Percentiles rank a stretch among this genome's conserved stretches.
Evolutionary conservation across 1,284 basidiomycete species (phyloP).

Genomic region (Leccinum subrobustum): DNA sequence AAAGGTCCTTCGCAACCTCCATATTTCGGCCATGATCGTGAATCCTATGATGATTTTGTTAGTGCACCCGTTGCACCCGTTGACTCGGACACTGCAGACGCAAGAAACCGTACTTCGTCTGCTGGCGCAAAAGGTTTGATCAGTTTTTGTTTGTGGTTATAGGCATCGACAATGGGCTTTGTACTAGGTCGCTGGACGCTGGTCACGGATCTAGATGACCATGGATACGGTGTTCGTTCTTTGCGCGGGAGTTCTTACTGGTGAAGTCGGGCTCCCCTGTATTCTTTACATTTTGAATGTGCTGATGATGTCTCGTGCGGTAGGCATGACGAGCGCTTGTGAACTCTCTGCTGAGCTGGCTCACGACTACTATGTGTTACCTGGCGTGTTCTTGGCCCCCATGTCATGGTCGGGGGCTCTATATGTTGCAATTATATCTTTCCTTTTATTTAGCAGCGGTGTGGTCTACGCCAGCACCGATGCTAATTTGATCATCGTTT

Average conservation of each 20-base stretch:
- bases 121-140: conserved; percentile 50
- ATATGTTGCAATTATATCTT: conserved; percentile 52
- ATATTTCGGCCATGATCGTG: conserved; percentile 53
- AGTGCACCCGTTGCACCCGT: conserved; percentile 56
- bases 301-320: conserved; percentile 3
- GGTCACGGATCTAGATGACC: conserved; percentile 60
- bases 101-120: conserved; percentile 60
- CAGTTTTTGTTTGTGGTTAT: background rate
- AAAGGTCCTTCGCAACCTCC: conserved; percentile 61
- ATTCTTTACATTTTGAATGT: background rate
- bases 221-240: conserved; percentile 66
- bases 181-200: conserved; percentile 49
- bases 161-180: background rate
- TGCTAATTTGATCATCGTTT: conserved; percentile 52
- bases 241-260: conserved; percentile 68
- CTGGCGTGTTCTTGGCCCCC: conserved; percentile 46
- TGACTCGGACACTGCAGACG: conserved; percentile 40
- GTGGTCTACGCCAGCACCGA: conserved; percentile 59
- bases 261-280: conserved; percentile 28
- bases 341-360: conserved; percentile 60
- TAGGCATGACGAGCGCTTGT: conserved; percentile 58
- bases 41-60: conserved; percentile 56
- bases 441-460: conserved; percentile 46
- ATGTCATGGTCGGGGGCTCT: conserved; percentile 54
- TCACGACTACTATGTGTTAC: conserved; percentile 53